Evolutionary conservation across 2,329 filamentous ascomycete species (phyloP).

Genomic region (Fusarium poae): DNA sequence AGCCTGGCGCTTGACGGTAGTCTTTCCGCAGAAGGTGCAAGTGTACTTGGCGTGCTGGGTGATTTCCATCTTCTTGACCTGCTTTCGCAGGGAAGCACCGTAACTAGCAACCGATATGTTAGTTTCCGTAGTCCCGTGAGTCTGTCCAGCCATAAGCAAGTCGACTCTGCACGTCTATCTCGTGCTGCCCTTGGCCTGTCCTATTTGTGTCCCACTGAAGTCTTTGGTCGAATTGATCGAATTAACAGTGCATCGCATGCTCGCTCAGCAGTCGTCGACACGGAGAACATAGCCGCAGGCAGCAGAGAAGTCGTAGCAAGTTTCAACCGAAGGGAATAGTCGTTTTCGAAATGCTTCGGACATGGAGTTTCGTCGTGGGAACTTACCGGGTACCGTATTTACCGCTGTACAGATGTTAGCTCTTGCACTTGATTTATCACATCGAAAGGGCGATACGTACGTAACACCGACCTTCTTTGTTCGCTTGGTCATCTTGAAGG

Average conservation of each 20-base stretch:
- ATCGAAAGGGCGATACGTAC: conserved; percentile 52
- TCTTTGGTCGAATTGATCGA: conserved; percentile 3
- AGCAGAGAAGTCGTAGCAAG: conserved; percentile 29
- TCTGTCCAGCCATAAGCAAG: conserved; percentile 13
- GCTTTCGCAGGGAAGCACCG: conserved; percentile 99
- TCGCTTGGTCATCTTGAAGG: conserved; percentile 90
- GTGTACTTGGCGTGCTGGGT: conserved; percentile 97
- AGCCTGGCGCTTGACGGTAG: conserved; percentile 88
- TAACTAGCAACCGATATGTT: conserved; percentile 71
- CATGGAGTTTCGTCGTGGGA: conserved; percentile 37
- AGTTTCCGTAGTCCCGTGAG: conserved; percentile 44
- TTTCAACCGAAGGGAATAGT: conserved; percentile 19
- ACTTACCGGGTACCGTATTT: conserved; percentile 97
- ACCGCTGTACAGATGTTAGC: conserved; percentile 61
- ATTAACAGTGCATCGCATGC: conserved; percentile 4
- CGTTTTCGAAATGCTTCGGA: conserved; percentile 39
- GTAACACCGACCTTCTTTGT: conserved; percentile 98
- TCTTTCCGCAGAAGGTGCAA: conserved; percentile 99
- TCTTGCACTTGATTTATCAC: conserved; percentile 25
- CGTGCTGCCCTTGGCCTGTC: conserved; percentile 21
- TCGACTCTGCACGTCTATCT: conserved; percentile 12
- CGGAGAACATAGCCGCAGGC: conserved; percentile 1
- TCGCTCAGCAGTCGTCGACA: conserved; percentile 14
- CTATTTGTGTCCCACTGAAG: conserved; percentile 8
- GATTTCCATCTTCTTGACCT: conserved; percentile 98